A percentile compares a stretch with the other conserved stretches of the same genome.
These are phyloP conservation scores for Tulasnella sp. DNA, from an alignment of 768 basidiomycete species.

Conservation along the genomic window DNA sequence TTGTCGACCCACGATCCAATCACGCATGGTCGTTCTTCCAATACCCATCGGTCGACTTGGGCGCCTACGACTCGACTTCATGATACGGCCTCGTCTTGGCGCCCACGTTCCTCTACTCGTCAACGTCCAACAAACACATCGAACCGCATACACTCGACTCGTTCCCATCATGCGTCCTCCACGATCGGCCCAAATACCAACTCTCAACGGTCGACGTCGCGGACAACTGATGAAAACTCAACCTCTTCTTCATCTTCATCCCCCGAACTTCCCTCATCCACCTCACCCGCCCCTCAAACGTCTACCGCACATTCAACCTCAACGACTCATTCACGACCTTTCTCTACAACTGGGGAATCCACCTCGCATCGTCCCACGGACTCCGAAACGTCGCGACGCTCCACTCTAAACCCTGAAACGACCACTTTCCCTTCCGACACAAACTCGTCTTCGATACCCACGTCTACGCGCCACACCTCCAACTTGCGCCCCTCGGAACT, in stretches of 20 bases:
- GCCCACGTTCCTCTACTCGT: background rate
- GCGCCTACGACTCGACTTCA: conserved; percentile 3
- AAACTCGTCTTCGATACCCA: background rate
- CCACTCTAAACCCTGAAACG: conserved; percentile 2
- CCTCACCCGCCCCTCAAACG: background rate
- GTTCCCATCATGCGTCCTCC: background rate
- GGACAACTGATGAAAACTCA: background rate
- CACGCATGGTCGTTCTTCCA: background rate
- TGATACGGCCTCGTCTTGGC: background rate
- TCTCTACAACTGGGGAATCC: background rate
- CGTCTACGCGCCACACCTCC: background rate
- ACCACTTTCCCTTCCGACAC: background rate
- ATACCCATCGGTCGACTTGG: background rate
- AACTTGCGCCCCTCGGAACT: background rate
- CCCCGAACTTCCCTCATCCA: background rate
- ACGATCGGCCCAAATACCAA: background rate
- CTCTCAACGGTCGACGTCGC: background rate
- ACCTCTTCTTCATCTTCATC: background rate
- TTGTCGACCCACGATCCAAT: conserved; percentile 6
- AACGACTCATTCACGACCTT: background rate
- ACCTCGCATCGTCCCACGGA: background rate
- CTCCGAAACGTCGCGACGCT: background rate
- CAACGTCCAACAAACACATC: background rate
- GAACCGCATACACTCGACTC: background rate
- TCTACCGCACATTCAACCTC: background rate